phyloP scores from a whole-genome alignment of 495 filamentous ascomycete species.

The Penicillium ucsense region DNA sequence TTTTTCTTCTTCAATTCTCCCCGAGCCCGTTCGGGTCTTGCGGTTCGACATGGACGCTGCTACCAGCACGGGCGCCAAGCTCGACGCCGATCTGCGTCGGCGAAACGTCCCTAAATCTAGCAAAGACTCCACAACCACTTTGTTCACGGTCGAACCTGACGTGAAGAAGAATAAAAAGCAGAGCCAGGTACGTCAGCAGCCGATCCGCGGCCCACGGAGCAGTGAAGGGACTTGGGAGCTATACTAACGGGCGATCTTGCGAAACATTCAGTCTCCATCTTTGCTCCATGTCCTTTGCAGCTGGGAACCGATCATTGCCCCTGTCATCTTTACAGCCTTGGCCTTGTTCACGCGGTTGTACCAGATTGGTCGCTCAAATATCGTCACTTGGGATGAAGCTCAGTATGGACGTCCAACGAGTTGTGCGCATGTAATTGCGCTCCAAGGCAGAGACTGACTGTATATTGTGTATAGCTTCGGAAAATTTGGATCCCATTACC shows the following conservation, averaged over 20 bases:
- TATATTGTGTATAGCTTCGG: slow-evolving; percentile 58
- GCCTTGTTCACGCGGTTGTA: slow-evolving; percentile 93
- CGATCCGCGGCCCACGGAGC: no score
- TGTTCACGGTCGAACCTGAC: slow-evolving; percentile 35
- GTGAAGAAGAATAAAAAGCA: slow-evolving; percentile 50
- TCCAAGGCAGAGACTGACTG: not conserved
- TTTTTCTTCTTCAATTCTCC: not conserved
- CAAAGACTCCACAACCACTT: slow-evolving; percentile 20
- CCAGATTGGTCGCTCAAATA: slow-evolving; percentile 88
- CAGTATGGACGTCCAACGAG: slow-evolving; percentile 50
- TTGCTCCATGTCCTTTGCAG: slow-evolving; percentile 57
- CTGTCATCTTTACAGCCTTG: slow-evolving; percentile 75
- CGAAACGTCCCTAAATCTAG: slow-evolving; percentile 57
- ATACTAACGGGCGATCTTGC: not conserved
- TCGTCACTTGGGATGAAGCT: slow-evolving; percentile 98
- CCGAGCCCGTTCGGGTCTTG: slow-evolving; percentile 10
- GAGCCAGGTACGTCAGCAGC: slow-evolving; percentile 15
- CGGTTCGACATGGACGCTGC: slow-evolving; percentile 22
- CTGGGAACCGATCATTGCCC: slow-evolving; percentile 82
- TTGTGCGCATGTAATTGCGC: slow-evolving; percentile 5
- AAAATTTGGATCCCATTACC: slow-evolving; percentile 97
- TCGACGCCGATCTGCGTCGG: slow-evolving; percentile 58
- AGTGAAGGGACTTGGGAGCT: no score
- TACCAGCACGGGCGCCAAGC: slow-evolving; percentile 57
- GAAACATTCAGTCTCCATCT: slow-evolving; percentile 22